Conservation (phyloP, 1,284 basidiomycete genomes). For the Sporisorium sorghi region DNA sequence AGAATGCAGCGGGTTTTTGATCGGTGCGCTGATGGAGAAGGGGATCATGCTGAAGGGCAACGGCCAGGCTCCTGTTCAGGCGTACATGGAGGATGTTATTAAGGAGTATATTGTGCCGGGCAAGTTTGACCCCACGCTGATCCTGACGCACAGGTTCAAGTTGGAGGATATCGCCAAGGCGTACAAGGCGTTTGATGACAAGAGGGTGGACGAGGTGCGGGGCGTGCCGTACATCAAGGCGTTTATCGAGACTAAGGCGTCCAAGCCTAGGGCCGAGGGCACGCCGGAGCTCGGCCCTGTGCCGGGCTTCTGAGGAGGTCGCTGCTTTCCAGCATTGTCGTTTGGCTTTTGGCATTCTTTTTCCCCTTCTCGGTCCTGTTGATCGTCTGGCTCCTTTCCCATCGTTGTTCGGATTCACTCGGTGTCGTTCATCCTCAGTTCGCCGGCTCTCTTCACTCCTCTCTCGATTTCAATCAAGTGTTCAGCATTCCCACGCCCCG, state of each 20-base stretch:
- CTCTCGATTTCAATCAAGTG: neutral
- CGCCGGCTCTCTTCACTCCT: neutral
- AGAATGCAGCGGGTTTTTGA: constrained; percentile 75
- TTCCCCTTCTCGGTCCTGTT: neutral
- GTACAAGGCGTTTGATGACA: constrained; percentile 51
- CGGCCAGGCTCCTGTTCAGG: constrained; percentile 76
- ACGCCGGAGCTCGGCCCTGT: constrained; percentile 48
- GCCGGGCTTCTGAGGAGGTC: constrained; percentile 18
- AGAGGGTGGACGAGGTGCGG: constrained; percentile 37
- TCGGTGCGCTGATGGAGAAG: constrained; percentile 83
- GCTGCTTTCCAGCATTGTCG: too few relatives aligned
- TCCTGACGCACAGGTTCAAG: constrained; percentile 68
- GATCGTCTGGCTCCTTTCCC: neutral
- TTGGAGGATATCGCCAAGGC: constrained; percentile 61
- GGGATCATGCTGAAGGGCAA: constrained; percentile 61
- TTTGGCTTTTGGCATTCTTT: neutral
- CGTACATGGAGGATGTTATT: constrained; percentile 77
- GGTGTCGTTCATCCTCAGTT: neutral
- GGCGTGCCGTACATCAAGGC: constrained; percentile 55
- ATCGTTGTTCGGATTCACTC: neutral
- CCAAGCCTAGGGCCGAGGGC: constrained; percentile 38
- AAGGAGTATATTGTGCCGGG: constrained; percentile 73
- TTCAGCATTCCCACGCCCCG: neutral
- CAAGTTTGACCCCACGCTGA: constrained; percentile 79
- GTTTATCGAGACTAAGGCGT: constrained; percentile 63